These are phyloP conservation scores for Sporobolomyces phaffii DNA, from an alignment of 768 basidiomycete species.

Conservation along the genomic window DNA sequence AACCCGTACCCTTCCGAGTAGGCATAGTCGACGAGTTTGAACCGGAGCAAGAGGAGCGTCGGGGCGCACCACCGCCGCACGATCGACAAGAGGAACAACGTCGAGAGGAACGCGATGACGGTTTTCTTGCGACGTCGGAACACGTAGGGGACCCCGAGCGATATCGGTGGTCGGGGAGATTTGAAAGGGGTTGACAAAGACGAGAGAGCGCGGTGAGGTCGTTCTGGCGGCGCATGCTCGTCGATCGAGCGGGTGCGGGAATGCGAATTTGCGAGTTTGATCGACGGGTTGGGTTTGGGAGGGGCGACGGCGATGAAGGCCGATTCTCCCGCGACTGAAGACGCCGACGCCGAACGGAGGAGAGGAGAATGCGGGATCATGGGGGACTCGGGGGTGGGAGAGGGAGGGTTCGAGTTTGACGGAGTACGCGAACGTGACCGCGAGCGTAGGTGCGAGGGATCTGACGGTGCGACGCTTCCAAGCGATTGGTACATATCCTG, in stretches of 20 bases:
- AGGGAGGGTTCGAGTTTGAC: constrained; percentile 9
- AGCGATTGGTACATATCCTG: no score
- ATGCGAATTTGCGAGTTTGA: neutral
- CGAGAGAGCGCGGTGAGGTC: neutral
- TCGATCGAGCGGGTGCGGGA: neutral
- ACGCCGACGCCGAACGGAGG: neutral
- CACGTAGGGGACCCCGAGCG: neutral
- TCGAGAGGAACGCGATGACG: neutral
- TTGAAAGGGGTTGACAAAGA: neutral
- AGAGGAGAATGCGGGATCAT: neutral
- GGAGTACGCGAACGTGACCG: constrained; percentile 3
- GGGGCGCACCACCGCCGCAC: neutral
- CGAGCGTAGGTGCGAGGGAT: neutral
- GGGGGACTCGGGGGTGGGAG: neutral
- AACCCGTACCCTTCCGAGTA: constrained; percentile 23
- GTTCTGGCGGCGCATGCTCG: neutral
- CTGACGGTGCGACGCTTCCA: neutral
- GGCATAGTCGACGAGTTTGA: constrained; percentile 30
- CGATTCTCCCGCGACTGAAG: constrained; percentile 4
- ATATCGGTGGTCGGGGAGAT: neutral
- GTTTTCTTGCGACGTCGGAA: neutral
- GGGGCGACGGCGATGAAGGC: constrained; percentile 1
- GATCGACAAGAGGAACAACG: neutral
- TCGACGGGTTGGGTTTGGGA: neutral
- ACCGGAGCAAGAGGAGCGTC: constrained; percentile 10